A percentile compares a stretch with the other conserved stretches of the same genome.
Evolutionary conservation across 768 basidiomycete genomes (phyloP).

Genomic region (Leucosporidium creatinivorum): DNA sequence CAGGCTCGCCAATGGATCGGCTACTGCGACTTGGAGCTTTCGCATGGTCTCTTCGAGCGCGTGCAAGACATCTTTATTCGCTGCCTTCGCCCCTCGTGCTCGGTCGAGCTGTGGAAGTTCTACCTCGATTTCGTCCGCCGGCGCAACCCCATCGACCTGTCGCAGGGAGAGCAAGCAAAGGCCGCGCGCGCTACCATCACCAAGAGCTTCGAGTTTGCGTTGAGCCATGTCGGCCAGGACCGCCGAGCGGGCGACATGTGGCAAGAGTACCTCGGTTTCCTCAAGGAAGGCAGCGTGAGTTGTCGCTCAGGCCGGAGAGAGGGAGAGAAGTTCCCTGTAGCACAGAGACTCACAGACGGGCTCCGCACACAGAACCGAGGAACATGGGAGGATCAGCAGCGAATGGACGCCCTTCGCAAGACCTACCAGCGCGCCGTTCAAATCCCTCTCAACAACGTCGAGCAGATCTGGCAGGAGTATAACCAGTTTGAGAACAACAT

Average conservation of each 20-base stretch:
- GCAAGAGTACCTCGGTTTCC: slow-evolving; percentile 86
- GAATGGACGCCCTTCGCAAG: slow-evolving; percentile 85
- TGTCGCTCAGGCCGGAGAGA: background rate
- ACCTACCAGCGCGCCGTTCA: slow-evolving; percentile 90
- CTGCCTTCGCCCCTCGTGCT: slow-evolving; percentile 74
- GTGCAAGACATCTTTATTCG: slow-evolving; percentile 84
- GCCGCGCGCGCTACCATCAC: slow-evolving; percentile 67
- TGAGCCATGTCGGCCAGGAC: slow-evolving; percentile 82
- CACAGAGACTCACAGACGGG: no score
- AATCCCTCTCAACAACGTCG: slow-evolving; percentile 88
- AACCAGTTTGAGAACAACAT: slow-evolving; percentile 82
- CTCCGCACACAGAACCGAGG: slow-evolving; percentile 54
- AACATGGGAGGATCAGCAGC: slow-evolving; percentile 93
- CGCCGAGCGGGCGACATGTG: slow-evolving; percentile 87
- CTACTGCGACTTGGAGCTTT: slow-evolving; percentile 56
- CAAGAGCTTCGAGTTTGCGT: slow-evolving; percentile 86
- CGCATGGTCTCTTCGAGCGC: slow-evolving; percentile 55
- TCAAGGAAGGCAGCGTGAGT: slow-evolving; percentile 69
- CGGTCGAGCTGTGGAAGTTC: slow-evolving; percentile 84
- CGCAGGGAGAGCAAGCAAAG: slow-evolving; percentile 39
- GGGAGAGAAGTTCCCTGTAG: background rate
- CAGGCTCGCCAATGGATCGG: slow-evolving; percentile 77
- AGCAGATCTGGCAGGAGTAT: slow-evolving; percentile 85
- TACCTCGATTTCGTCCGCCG: slow-evolving; percentile 90
- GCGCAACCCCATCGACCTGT: slow-evolving; percentile 45